A percentile compares a stretch with the other conserved stretches of the same genome.
These are phyloP conservation scores for Penicillium argentinense DNA, from an alignment of 495 filamentous ascomycete genomes.

Conservation along the genomic window DNA sequence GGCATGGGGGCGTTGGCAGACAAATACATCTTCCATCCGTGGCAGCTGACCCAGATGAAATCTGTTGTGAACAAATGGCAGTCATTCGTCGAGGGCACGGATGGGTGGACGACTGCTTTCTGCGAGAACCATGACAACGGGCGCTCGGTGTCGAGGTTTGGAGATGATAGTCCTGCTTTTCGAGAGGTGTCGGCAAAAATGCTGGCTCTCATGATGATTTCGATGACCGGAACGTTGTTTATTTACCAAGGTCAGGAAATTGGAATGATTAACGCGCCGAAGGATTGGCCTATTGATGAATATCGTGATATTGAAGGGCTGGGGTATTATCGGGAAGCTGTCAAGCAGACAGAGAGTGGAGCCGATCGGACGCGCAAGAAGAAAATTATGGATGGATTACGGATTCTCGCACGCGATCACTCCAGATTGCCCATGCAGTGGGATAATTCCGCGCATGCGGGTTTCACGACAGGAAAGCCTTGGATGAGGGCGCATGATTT, in stretches of 20 bases:
- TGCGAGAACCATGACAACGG: slow-evolving; percentile 65
- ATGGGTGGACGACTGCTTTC: slow-evolving; percentile 52
- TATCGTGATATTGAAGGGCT: slow-evolving; percentile 64
- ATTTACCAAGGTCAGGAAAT: slow-evolving; percentile 71
- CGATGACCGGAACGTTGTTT: slow-evolving; percentile 63
- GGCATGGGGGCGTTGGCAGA: slow-evolving; percentile 40
- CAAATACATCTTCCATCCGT: slow-evolving; percentile 35
- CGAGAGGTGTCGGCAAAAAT: slow-evolving; percentile 53
- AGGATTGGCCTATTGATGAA: slow-evolving; percentile 56
- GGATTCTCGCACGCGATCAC: slow-evolving; percentile 42
- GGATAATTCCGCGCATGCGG: slow-evolving; percentile 46
- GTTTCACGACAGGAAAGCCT: slow-evolving; percentile 36
- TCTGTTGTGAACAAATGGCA: slow-evolving; percentile 37
- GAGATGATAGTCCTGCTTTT: slow-evolving; percentile 36
- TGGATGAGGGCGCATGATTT: slow-evolving; percentile 57
- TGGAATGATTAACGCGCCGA: slow-evolving; percentile 65
- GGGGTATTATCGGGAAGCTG: slow-evolving; percentile 49
- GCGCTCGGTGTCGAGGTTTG: slow-evolving; percentile 55
- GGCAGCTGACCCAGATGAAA: slow-evolving; percentile 40
- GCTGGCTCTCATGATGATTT: slow-evolving; percentile 52
- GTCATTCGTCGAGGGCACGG: slow-evolving; percentile 41
- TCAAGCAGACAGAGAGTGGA: slow-evolving; percentile 4
- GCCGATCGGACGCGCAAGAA: slow-evolving; percentile 14
- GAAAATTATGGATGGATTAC: slow-evolving; percentile 18
- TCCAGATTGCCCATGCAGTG: slow-evolving; percentile 60